These are phyloP conservation scores for Cucumis cinereus DNA, from an alignment of 306 rosid species.

Conservation along the genomic window DNA sequence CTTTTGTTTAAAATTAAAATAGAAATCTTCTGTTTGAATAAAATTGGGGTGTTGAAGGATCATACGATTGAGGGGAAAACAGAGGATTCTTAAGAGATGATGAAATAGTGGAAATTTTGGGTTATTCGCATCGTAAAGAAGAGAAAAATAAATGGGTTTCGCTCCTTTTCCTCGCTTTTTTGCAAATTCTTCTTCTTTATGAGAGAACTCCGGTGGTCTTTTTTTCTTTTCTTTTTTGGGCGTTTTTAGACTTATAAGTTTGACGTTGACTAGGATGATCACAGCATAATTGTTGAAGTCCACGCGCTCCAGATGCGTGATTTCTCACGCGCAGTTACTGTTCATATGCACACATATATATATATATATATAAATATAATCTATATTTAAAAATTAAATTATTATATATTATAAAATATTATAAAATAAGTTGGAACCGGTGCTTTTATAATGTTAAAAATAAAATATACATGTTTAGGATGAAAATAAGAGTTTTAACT, in stretches of 20 bases:
- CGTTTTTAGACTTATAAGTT: not conserved
- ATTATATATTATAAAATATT: no score
- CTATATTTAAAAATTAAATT: no score
- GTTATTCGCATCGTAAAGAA: not conserved
- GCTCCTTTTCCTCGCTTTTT: not conserved
- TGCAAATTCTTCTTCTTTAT: not conserved
- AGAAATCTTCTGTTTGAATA: not conserved
- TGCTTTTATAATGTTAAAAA: no score
- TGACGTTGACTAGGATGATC: not conserved
- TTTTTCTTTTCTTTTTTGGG: not conserved
- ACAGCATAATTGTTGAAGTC: not conserved
- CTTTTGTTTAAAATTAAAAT: not conserved
- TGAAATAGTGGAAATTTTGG: not conserved
- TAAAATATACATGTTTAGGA: no score
- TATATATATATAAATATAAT: no score
- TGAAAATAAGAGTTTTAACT: no score
- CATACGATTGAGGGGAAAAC: conserved; percentile 9
- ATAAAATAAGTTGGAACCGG: no score
- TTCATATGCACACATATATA: no score
- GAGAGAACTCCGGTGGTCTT: not conserved
- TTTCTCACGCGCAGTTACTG: not conserved
- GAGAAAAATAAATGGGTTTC: not conserved
- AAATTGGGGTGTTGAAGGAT: no score
- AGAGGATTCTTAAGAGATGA: not conserved
- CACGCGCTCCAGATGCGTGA: not conserved